Conservation (phyloP, 441 rosid genomes). For the Populus hybrid region DNA sequence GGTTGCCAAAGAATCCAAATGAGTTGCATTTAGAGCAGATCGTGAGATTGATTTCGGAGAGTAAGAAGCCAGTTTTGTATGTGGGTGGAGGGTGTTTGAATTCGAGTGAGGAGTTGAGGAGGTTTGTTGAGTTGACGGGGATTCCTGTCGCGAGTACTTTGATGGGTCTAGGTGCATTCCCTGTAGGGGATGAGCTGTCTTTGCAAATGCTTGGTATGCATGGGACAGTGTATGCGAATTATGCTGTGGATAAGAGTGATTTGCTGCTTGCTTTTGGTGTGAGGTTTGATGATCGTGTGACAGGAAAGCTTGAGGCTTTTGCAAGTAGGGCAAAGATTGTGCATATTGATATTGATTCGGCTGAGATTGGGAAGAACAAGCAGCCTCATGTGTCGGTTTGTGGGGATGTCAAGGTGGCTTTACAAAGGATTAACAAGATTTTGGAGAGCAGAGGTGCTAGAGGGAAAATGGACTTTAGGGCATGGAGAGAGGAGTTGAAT, state of each 20-base stretch:
- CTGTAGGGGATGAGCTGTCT: constrained; percentile 57
- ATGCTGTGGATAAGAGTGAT: constrained; percentile 83
- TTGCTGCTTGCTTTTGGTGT: constrained; percentile 88
- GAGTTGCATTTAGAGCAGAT: constrained; percentile 62
- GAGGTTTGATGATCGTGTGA: constrained; percentile 93
- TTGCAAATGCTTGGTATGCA: constrained; percentile 97
- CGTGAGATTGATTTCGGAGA: constrained; percentile 67
- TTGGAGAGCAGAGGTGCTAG: constrained; percentile 46
- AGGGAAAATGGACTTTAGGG: constrained; percentile 49
- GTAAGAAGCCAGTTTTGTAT: constrained; percentile 84
- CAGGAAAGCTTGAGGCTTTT: constrained; percentile 90
- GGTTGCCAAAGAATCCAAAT: constrained; percentile 64
- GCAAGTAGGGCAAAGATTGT: constrained; percentile 94
- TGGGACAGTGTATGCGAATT: constrained; percentile 89
- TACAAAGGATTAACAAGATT: constrained; percentile 63
- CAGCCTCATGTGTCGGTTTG: constrained; percentile 89
- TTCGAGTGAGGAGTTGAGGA: constrained; percentile 70
- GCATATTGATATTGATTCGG: constrained; percentile 87
- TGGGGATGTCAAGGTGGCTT: constrained; percentile 74
- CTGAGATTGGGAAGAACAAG: constrained; percentile 97
- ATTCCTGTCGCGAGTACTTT: constrained; percentile 94
- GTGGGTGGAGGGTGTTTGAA: constrained; percentile 99
- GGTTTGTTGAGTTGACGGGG: constrained; percentile 80
- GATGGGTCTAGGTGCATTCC: constrained; percentile 89
- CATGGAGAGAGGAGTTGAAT: constrained; percentile 72